These are phyloP conservation scores for Rubia yunnanensis DNA, from an alignment of 257 asterid species.

Conservation along the genomic window DNA sequence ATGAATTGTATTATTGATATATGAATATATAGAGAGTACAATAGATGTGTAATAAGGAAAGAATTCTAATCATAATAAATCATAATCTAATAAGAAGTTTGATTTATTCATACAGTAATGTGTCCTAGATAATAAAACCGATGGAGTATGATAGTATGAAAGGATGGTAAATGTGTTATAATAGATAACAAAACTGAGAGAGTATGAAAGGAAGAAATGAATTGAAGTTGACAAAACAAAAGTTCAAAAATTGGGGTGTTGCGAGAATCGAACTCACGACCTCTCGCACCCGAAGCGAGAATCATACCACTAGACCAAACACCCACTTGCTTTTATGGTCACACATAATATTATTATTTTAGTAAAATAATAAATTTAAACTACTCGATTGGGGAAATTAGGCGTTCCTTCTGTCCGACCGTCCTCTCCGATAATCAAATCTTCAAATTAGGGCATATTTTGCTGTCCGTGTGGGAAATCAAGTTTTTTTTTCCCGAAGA, in stretches of 20 bases:
- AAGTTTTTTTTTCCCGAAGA: neutral
- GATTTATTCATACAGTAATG: too few species aligned
- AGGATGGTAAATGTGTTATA: too few species aligned
- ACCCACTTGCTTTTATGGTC: conserved; percentile 1
- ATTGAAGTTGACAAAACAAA: neutral
- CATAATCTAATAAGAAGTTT: too few species aligned
- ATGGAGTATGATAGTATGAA: too few species aligned
- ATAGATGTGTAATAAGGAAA: too few species aligned
- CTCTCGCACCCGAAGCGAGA: conserved; percentile 22
- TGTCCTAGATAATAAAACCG: too few species aligned
- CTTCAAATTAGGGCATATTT: neutral
- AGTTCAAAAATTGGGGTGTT: neutral
- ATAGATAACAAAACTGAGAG: too few species aligned
- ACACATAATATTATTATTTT: too few species aligned
- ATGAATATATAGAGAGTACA: too few species aligned
- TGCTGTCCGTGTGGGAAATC: neutral
- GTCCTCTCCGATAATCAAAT: neutral
- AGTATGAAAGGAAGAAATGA: neutral
- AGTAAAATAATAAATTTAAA: too few species aligned
- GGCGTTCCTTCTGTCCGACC: neutral
- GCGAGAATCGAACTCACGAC: conserved; percentile 30
- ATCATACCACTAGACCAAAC: conserved; percentile 19
- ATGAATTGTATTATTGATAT: too few species aligned
- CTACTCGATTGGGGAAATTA: neutral
- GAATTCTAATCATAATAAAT: too few species aligned